These are phyloP conservation scores for Amanita muscaria DNA, from an alignment of 768 basidiomycete genomes.

Conservation along the genomic window DNA sequence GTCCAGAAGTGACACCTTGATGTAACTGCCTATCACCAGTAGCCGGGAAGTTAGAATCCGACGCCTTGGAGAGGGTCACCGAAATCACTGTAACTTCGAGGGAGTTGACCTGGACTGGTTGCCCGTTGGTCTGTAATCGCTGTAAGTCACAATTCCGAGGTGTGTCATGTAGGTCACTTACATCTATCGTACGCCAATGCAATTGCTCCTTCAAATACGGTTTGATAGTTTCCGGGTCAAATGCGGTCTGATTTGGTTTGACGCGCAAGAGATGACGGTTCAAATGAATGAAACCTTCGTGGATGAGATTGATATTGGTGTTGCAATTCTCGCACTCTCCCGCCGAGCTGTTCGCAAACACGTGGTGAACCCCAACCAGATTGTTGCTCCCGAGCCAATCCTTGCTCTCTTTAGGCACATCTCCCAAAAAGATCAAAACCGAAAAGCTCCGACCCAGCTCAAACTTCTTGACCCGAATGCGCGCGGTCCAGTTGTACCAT, in stretches of 20 bases:
- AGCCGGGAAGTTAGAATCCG: slow-evolving; percentile 8
- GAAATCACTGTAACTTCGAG: slow-evolving; percentile 12
- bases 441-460: slow-evolving; percentile 34
- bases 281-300: slow-evolving; percentile 39
- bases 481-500: slow-evolving; percentile 34
- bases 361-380: slow-evolving; percentile 36
- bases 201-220: slow-evolving; percentile 33
- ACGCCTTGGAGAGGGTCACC: slow-evolving; percentile 8
- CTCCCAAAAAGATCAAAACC: slow-evolving; percentile 40
- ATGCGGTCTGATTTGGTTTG: slow-evolving; percentile 21
- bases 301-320: slow-evolving; percentile 20
- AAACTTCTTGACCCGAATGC: slow-evolving; percentile 33
- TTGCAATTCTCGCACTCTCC: slow-evolving; percentile 34
- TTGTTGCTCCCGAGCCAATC: slow-evolving; percentile 27
- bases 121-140: slow-evolving; percentile 1
- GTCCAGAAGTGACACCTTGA: slow-evolving; percentile 3
- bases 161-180: slow-evolving; percentile 10
- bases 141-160: neutral
- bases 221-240: slow-evolving; percentile 28
- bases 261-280: slow-evolving; percentile 23
- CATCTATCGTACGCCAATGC: slow-evolving; percentile 35
- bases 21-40: neutral
- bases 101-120: slow-evolving; percentile 10
- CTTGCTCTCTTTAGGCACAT: slow-evolving; percentile 26
- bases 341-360: slow-evolving; percentile 28